Base-by-base conservation (phyloP, 345 rosid species). In the Hibiscus trionum region DNA sequence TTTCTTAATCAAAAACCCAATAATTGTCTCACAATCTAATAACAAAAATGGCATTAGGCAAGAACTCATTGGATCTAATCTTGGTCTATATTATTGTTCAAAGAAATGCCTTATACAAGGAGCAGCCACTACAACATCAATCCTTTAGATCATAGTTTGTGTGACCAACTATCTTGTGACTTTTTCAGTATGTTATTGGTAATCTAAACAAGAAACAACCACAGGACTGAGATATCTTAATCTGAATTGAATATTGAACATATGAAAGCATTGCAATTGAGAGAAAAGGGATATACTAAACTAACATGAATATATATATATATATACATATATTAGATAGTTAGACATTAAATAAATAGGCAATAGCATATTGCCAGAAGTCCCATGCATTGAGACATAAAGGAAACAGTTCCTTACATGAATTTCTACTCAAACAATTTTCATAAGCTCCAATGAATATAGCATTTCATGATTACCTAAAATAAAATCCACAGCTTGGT, bases 401-500 rank as follows among this genome's bases (percentile, higher is more conserved):
- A 39, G 19, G 65, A 61, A 61, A 19, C 69, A 66, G 29, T 24
- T 14, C 16, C 7, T 14, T 3, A 17, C 55, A 44, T 42, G 16
- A 39, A 39, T 21, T 64, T 65, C 69, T 61, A 56, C 50, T 46
- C 21, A 19, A 57, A 71, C 65, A 47, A 27, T 72, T 66, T 66
- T 49, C 49, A 63, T 31, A 69, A 73, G 29, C 11, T 57, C 19
- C 53, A 53, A 12, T 4, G 6, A 11, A 50, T 12, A 49, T 21
- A 59, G 0, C 31, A 15, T 24, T 27, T 7, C 27, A 67, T 44
- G 55, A 47, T 37, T 83, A 92, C 99, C 98, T 81, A 89, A 72
- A 75, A 90, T 88, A 85, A 89, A 89, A 63, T 92, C 97, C 62
- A 26, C 62, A 68, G 99, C 96, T 79, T 95, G 99, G 80, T 92